phyloP scores from a whole-genome alignment of 1,284 basidiomycete species.

The Rhodofomes roseus region DNA sequence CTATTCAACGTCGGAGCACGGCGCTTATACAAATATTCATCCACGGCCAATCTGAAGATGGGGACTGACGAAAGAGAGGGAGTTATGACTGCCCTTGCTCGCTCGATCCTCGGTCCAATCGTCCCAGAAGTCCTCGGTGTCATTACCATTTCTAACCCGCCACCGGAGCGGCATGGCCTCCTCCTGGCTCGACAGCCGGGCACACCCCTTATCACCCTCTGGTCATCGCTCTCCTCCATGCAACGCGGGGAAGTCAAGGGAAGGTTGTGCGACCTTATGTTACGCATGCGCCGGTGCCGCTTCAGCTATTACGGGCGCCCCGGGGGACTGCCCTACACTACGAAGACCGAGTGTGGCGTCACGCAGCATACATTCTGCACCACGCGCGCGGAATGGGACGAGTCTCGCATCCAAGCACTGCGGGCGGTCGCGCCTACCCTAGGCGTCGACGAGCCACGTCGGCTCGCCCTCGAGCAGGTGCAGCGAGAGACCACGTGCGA shows the following conservation, averaged over 20 bases:
- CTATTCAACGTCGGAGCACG: background rate
- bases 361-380: slow-evolving; percentile 1
- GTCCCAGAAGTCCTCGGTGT: background rate
- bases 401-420: no score
- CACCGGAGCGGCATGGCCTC: background rate
- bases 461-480: no score
- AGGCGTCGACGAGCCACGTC: background rate
- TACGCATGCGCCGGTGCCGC: background rate
- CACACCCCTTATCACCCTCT: background rate
- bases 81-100: background rate
- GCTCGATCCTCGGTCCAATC: background rate
- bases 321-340: slow-evolving; percentile 3
- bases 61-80: background rate
- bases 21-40: background rate
- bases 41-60: background rate
- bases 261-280: background rate
- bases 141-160: background rate
- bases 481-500: no score
- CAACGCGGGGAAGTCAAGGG: background rate
- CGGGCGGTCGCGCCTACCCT: background rate
- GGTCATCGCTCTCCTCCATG: background rate
- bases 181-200: background rate
- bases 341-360: background rate
- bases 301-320: slow-evolving; percentile 1
- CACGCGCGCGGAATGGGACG: background rate